Base-by-base conservation (phyloP, 306 rosid species). In the Glycyrrhiza uralensis region DNA sequence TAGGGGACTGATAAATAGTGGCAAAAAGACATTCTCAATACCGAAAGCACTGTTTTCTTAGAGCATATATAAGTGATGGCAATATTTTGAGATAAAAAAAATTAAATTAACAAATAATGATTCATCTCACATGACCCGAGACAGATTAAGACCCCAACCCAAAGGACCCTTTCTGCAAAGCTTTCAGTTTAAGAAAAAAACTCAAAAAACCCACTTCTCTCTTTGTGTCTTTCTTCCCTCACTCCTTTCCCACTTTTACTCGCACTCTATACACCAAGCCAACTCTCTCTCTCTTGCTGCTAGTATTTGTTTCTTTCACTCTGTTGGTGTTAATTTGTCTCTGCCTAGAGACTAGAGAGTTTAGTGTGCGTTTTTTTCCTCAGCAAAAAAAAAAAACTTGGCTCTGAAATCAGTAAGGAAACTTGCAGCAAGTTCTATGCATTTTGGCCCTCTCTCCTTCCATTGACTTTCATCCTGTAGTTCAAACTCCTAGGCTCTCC, bases 401-500 rank as follows among this genome's bases (percentile, higher is more conserved):
- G 85, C 87, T 82, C 86, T 81, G 83, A 89, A 85, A 81, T 83
- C 74, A 45, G 77, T 41, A 66, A 75, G 72, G 67, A 57, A 66
- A 56, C 35, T 46, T 54, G 85, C 87, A 77, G 33, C 84, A 84
- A 77, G 52, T 81, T 78, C 85, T 74, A 86, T 82, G 92, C 86
- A 80, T 81, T 80, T 73, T 82, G 86, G 66, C 81, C 64, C 87
- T 50, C 55, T 42, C 81, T 70, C 66, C 77, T 55, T 69, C 52
- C 84, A 77, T 87, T 80, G 91, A 87, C 91, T 87, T 82, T 30
- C 35, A 15, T 46, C 67, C 46, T 71, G 82, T n/a, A n/a, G n/a
- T 79, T 73, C 87, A 81, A 85, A 81, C 79, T 56, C 80, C 88
- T 57, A 75, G 66, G 75, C 81, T 57, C 78, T 74, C 38, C 1